These are phyloP conservation scores for Plasmodium fragile DNA, from an alignment of 169 alveolate genomes.

Conservation along the genomic window DNA sequence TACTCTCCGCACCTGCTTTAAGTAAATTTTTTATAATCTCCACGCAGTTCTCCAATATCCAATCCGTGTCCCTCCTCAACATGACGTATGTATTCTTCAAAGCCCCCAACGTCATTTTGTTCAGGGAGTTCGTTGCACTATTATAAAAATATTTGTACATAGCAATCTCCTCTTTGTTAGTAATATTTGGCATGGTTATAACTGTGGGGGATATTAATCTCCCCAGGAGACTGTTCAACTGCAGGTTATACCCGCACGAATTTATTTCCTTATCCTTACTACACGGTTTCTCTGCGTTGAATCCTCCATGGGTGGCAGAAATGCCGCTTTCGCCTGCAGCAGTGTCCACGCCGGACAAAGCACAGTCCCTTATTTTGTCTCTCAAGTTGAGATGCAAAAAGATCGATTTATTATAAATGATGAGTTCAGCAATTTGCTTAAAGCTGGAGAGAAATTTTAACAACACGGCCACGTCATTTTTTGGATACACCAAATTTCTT, in stretches of 20 bases:
- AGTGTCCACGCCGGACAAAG: not conserved
- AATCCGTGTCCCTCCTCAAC: conserved; percentile 76
- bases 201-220: conserved; percentile 78
- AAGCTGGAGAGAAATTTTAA: conserved; percentile 47
- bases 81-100: conserved; percentile 40
- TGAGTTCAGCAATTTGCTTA: conserved; percentile 53
- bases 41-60: conserved; percentile 79
- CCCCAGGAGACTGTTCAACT: conserved; percentile 77
- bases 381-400: conserved; percentile 42
- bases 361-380: conserved; percentile 24
- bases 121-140: conserved; percentile 34
- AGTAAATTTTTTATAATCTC: conserved; percentile 74
- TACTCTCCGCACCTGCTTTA: conserved; percentile 75
- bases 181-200: conserved; percentile 79
- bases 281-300: not conserved
- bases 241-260: conserved; percentile 75
- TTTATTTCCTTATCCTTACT: conserved; percentile 61
- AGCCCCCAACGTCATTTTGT: conserved; percentile 63
- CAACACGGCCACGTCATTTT: conserved; percentile 66
- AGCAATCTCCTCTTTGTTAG: conserved; percentile 77
- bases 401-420: conserved; percentile 21
- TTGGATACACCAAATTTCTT: conserved; percentile 52
- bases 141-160: conserved; percentile 74
- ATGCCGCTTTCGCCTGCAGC: not conserved
- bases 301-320: not conserved